These are phyloP conservation scores for Aspergillus costaricaensis DNA, from an alignment of 2,329 filamentous ascomycete species.

Conservation along the genomic window DNA sequence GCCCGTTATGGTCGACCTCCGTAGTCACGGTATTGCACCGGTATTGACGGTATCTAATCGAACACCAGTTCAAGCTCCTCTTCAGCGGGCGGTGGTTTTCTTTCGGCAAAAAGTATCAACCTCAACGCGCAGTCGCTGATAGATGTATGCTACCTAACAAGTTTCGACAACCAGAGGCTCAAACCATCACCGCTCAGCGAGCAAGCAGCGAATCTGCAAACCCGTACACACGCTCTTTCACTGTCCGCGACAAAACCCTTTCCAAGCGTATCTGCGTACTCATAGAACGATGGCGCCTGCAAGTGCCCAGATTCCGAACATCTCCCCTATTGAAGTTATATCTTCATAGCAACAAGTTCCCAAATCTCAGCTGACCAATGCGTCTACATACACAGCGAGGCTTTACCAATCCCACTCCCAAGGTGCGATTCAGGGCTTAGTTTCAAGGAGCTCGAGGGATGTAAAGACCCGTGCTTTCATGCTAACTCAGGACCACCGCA, in stretches of 20 bases:
- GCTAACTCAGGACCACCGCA: not conserved
- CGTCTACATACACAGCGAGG: slow-evolving; percentile 39
- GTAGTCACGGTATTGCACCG: not conserved
- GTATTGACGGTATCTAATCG: not conserved
- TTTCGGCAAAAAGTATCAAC: not conserved
- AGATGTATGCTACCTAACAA: not conserved
- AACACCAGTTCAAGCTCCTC: not conserved
- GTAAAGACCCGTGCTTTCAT: not conserved
- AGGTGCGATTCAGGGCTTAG: slow-evolving; percentile 33
- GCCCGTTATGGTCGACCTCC: not conserved
- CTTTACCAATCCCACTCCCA: slow-evolving; percentile 50
- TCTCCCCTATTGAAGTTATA: not conserved
- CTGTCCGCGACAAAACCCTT: not conserved
- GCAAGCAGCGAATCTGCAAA: not conserved
- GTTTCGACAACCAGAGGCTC: not conserved
- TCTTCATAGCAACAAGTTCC: not conserved
- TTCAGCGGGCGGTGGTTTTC: not conserved
- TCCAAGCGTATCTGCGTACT: not conserved
- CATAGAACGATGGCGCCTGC: slow-evolving; percentile 36
- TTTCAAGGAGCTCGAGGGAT: too few relatives aligned
- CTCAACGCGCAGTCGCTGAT: not conserved
- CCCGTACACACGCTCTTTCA: not conserved
- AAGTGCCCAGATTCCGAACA: slow-evolving; percentile 16
- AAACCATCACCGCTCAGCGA: not conserved
- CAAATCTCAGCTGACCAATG: not conserved